These are phyloP conservation scores for Mucor velutinosus DNA, from an alignment of 371 early-diverging fungal species.

Conservation along the genomic window DNA sequence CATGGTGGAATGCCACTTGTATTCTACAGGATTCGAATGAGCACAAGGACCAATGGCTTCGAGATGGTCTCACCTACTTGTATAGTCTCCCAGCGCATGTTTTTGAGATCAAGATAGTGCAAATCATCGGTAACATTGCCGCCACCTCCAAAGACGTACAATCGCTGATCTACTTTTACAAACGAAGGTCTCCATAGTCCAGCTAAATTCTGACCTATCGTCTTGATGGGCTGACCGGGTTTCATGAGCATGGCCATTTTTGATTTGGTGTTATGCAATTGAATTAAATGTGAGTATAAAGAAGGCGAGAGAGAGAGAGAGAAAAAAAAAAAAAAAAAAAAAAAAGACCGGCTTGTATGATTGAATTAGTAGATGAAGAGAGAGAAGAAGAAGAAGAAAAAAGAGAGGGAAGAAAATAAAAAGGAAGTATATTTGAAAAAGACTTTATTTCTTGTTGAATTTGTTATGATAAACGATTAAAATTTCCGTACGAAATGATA, in stretches of 20 bases:
- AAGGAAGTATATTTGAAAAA: neutral
- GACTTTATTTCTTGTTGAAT: neutral
- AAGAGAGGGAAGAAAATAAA: no score
- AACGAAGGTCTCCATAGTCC: slow-evolving; percentile 67
- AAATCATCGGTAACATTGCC: slow-evolving; percentile 63
- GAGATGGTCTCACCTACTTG: no score
- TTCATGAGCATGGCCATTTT: slow-evolving; percentile 21
- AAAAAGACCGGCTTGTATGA: neutral
- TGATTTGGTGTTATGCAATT: neutral
- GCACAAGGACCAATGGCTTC: no score
- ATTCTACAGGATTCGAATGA: slow-evolving; percentile 33
- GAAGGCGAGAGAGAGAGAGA: no score
- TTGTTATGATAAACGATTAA: neutral
- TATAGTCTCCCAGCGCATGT: slow-evolving; percentile 41
- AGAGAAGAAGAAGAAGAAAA: neutral
- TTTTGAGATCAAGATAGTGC: slow-evolving; percentile 53
- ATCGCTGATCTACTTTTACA: slow-evolving; percentile 54
- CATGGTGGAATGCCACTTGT: slow-evolving; percentile 56
- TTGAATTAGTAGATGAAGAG: neutral
- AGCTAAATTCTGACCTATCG: slow-evolving; percentile 57
- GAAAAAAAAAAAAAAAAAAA: no score
- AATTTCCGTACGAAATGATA: neutral
- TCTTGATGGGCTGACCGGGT: slow-evolving; percentile 50
- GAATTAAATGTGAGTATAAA: neutral
- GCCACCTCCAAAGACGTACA: slow-evolving; percentile 63